Conservation (phyloP, 257 asterid genomes). For the Oldenlandia corymbosa region DNA sequence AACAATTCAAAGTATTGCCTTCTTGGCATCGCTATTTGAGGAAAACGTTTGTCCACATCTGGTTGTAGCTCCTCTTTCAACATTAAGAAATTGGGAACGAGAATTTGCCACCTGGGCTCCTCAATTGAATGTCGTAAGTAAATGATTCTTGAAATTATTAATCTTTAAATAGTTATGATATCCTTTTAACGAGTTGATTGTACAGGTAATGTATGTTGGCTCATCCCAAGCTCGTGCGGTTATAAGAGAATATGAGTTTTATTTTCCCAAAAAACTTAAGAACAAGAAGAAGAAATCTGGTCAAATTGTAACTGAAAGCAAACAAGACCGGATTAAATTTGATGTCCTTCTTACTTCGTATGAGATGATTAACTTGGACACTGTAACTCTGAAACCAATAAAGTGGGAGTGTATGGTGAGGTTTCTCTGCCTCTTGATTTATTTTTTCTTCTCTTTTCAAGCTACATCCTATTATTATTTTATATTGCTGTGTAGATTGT, state of each 20-base stretch:
- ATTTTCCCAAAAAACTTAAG: constrained; percentile 71
- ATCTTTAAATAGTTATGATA: not conserved
- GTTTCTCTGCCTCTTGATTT: constrained; percentile 18
- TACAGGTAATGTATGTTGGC: constrained; percentile 96
- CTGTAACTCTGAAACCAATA: constrained; percentile 73
- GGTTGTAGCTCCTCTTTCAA: constrained; percentile 96
- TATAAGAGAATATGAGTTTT: constrained; percentile 82
- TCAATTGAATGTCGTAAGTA: constrained; percentile 96
- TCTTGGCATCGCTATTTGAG: constrained; percentile 88
- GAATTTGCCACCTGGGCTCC: constrained; percentile 99
- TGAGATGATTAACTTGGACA: constrained; percentile 92
- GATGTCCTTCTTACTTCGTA: constrained; percentile 95
- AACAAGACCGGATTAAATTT: constrained; percentile 90
- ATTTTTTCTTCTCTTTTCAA: constrained; percentile 13
- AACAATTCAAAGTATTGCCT: constrained; percentile 97
- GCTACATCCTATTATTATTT: constrained; percentile 17
- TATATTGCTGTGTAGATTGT: constrained; percentile 63
- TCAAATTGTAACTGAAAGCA: constrained; percentile 67
- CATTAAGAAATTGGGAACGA: constrained; percentile 99
- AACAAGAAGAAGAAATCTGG: constrained; percentile 80
- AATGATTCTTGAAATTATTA: constrained; percentile 11
- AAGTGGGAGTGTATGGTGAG: constrained; percentile 97
- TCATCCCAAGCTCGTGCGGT: constrained; percentile 70
- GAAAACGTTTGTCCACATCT: constrained; percentile 77
- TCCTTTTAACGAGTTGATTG: constrained; percentile 24